Evolutionary conservation across 495 filamentous ascomycete genomes (phyloP), one percentile per base, ranked within the genome.

Genomic region (Podospora pseudoanserina): DNA sequence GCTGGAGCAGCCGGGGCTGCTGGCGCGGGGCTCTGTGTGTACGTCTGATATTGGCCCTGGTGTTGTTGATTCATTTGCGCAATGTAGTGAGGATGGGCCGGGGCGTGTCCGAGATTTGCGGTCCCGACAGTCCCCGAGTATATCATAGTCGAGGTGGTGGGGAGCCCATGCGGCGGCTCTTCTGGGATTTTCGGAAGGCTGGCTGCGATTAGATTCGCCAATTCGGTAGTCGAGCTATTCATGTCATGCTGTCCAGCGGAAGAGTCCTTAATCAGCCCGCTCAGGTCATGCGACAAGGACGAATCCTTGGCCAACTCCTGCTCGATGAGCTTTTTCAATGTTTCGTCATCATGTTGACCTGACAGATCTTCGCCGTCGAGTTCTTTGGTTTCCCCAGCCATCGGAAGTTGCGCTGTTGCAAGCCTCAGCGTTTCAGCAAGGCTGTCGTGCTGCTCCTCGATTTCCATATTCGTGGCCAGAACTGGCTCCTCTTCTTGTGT

Each of bases 371-470:
- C 59, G 9, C 63, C 26, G 39, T 68, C 65, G 5, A 32, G 49
- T 15, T 67, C 66, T 34, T 71, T 73, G 5, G 59, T 19, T 3
- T 65, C 63, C 15, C 44, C 65, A 20, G 67, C 53, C 53, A 69
- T 66, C 9, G 39, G 20, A 19, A 75, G 57, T 1, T 71, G 67
- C 5, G 71, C 60, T n/a, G 70, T 72, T 5, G 72, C 72, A 18
- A 72, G 75, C 20, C 73, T 65, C 4, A 78, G 32, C 5, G 75
- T 58, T 9, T 75, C 71, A 13, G 71, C 76, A n/a, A 78, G 30
- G 55, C 77, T 77, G 56, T 73, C 76, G n/a, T 79, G 65, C 13
- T 78, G 76, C 19, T 75, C 73, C 3, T 71, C 61, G 4, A 49
- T 19, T 15, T 49, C 61, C 11, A 32, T 18, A n/a, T 39, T 16